Evolutionary conservation across 148 eudicot genomes (phyloP).

Genomic region (Persicaria maculosa): DNA sequence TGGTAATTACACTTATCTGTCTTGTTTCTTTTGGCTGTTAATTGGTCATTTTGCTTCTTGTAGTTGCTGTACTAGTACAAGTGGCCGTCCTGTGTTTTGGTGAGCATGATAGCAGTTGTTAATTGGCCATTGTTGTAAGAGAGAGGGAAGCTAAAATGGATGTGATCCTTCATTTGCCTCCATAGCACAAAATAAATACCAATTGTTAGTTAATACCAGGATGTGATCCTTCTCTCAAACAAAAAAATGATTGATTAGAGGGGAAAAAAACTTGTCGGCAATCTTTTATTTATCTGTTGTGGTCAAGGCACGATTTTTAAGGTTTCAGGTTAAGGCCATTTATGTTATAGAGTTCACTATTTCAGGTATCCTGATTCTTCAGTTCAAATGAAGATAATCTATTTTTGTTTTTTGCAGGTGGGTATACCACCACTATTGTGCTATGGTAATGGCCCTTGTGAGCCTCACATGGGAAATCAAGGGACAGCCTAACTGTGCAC

Average conservation of each 20-base stretch:
- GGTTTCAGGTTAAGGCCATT: not conserved
- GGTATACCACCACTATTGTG: constrained; percentile 93
- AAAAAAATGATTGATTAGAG: not conserved
- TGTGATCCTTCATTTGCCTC: not conserved
- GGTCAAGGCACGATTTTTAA: not conserved
- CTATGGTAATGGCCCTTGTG: constrained; percentile 92
- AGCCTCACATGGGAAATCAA: constrained; percentile 98
- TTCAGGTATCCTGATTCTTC: not conserved
- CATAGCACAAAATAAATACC: not conserved
- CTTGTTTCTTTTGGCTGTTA: not conserved
- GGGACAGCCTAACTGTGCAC: constrained; percentile 68
- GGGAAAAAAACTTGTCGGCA: not conserved
- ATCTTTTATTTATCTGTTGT: not conserved
- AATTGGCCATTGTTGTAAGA: not conserved
- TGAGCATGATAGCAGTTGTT: not conserved
- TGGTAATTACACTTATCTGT: constrained; percentile 42
- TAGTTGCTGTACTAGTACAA: not conserved
- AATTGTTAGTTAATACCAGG: not conserved
- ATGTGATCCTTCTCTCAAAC: constrained; percentile 8
- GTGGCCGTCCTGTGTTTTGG: not conserved
- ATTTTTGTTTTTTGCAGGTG: constrained; percentile 46
- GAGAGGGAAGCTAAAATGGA: too few species aligned
- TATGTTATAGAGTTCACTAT: not conserved
- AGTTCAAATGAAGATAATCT: not conserved
- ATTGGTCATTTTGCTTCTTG: not conserved